Base-by-base conservation (phyloP, 257 asterid species). In the Gardenia jasminoides region DNA sequence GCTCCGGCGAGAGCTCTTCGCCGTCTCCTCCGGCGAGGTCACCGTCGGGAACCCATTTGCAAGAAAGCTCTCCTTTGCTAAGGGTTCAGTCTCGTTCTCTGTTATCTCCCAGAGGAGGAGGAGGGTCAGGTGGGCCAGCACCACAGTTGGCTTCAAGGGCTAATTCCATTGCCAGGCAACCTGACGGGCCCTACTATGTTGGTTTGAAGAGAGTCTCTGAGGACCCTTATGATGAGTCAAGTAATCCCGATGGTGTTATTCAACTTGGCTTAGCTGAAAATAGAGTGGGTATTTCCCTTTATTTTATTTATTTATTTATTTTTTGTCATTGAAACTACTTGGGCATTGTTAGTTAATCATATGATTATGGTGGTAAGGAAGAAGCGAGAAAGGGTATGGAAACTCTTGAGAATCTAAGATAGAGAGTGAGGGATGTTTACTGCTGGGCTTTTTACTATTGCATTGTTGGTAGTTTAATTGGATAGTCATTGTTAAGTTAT, bases 201-300 rank as follows among this genome's bases (percentile, higher is more conserved):
- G 93, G 91, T 28, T 72, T 82, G 87, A 78, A 82, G 69, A 88
- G 84, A 70, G 90, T 74, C 72, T 77, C 86, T 13, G 91, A 88
- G 20, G 91, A 88, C 74, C 86, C 89, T 48, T 89, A 83, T 65
- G 88, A 88, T 77, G 85, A 83, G 52, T 69, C 65, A 24, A 76
- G 66, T 31, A 89, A 91, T 76, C 94, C 92, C 7, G 81, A 83
- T 82, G 96, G 96, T 50, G 83, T 89, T 47, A 88, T 91, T 81
- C 91, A 91, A 71, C 90, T 91, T 70, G 87, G 91, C 7, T 82
- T 88, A 61, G 88, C 87, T 78, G 89, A 91, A 70, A 89, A 88
- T 70, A 82, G 85, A 84, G 96, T 91, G 88, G 79, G 87, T 75
- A 56, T 74, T 70, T 68, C 58, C 58, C 76, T 75, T 58, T 62